Percentiles rank a stretch among this genome's conserved stretches.
phyloP scores from a whole-genome alignment of 2,329 filamentous ascomycete genomes.

The Cephalotrichum gorgonifer region DNA sequence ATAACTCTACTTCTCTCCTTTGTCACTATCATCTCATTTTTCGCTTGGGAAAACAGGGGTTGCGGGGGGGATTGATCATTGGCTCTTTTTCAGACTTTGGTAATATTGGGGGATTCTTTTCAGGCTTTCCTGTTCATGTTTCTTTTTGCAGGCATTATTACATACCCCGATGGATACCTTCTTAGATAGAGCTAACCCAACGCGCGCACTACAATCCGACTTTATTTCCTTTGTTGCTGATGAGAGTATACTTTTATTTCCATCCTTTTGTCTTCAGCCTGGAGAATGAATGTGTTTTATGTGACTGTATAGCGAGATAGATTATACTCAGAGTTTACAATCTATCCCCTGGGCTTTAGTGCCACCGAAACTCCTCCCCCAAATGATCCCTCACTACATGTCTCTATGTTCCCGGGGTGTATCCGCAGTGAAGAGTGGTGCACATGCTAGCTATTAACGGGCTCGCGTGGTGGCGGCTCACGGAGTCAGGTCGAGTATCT shows the following conservation, averaged over 20 bases:
- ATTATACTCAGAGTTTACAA: too few relatives aligned
- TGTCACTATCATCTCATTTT: not conserved
- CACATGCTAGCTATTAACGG: too few relatives aligned
- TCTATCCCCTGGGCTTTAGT: too few relatives aligned
- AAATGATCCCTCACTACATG: too few relatives aligned
- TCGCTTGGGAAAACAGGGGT: not conserved
- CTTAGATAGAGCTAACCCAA: not conserved
- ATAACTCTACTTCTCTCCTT: not conserved
- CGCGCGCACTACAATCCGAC: not conserved
- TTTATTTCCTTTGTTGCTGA: not conserved
- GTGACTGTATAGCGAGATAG: too few relatives aligned
- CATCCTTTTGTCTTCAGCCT: too few relatives aligned
- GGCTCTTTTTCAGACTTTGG: not conserved
- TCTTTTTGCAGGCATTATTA: conserved; percentile 1
- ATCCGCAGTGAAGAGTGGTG: too few relatives aligned
- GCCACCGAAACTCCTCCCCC: too few relatives aligned
- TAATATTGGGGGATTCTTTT: not conserved
- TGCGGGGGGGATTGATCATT: not conserved
- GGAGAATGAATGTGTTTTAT: too few relatives aligned
- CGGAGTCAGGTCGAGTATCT: too few relatives aligned
- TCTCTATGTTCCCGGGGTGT: too few relatives aligned
- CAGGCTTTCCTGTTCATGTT: not conserved
- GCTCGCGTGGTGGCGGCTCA: too few relatives aligned
- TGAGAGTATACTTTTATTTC: not conserved
- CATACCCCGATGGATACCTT: conserved; percentile 2